phyloP scores from a whole-genome alignment of 345 rosid genomes.

The Brassica rapa region DNA sequence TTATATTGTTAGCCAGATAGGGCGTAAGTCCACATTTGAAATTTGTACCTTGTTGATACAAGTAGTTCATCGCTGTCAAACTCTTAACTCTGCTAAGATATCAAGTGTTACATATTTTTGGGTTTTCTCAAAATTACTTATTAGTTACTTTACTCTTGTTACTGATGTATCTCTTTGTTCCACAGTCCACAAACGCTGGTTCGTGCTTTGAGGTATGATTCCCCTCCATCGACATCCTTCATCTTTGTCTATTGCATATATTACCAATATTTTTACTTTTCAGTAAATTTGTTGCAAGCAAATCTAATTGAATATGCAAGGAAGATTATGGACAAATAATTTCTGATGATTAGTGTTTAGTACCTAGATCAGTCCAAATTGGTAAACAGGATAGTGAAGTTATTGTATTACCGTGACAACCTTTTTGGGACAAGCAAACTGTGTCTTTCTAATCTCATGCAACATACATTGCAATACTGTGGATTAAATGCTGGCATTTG shows the following conservation, averaged over 20 bases:
- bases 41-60: background rate
- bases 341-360: slow-evolving; percentile 10
- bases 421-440: background rate
- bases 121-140: slow-evolving; percentile 5
- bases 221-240: background rate
- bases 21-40: slow-evolving; percentile 2
- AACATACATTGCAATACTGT: slow-evolving; percentile 5
- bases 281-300: slow-evolving; percentile 12
- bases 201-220: slow-evolving; percentile 89
- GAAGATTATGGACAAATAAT: background rate
- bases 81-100: slow-evolving; percentile 6
- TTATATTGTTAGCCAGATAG: slow-evolving; percentile 3
- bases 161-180: slow-evolving; percentile 34
- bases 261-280: background rate
- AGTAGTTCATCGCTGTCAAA: background rate
- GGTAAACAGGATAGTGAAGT: background rate
- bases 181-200: slow-evolving; percentile 98
- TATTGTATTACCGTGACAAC: slow-evolving; percentile 14
- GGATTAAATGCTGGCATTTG: slow-evolving; percentile 6
- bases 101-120: slow-evolving; percentile 2
- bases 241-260: slow-evolving; percentile 9
- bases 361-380: slow-evolving; percentile 1
- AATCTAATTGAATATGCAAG: background rate
- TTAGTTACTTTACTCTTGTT: slow-evolving; percentile 16
- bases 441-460: background rate